phyloP scores from a whole-genome alignment of 768 basidiomycete species.

The Ramaria sp. region DNA sequence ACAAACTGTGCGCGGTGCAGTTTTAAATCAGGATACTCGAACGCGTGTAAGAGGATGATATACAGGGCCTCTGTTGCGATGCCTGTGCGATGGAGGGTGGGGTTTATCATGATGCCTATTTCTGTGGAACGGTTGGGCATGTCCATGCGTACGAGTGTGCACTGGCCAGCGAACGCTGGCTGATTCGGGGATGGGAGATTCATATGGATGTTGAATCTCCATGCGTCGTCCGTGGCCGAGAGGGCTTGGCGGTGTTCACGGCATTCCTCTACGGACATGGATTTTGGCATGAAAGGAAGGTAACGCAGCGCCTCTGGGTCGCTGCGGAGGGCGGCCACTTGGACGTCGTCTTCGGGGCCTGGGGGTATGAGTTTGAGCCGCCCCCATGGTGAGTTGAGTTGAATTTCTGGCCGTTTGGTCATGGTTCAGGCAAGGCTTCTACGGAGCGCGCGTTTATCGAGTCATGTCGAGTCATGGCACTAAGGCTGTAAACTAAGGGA shows the following conservation, averaged over 20 bases:
- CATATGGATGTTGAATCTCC: conserved; percentile 24
- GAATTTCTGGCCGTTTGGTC: background rate
- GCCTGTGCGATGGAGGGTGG: conserved; percentile 27
- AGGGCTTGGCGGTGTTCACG: conserved; percentile 25
- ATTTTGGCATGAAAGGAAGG: conserved; percentile 29
- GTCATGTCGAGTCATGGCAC: background rate
- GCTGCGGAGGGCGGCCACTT: conserved; percentile 25
- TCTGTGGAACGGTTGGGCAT: conserved; percentile 25
- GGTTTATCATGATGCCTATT: conserved; percentile 29
- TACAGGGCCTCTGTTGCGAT: conserved; percentile 37
- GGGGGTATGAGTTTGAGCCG: conserved; percentile 5
- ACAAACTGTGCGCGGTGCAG: conserved; percentile 34
- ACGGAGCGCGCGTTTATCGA: background rate
- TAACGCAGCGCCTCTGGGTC: conserved; percentile 30
- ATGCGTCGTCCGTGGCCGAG: conserved; percentile 18
- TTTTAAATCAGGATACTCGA: conserved; percentile 26
- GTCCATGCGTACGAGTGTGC: conserved; percentile 31
- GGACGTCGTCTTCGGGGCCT: conserved; percentile 23
- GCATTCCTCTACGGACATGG: conserved; percentile 26
- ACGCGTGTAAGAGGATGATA: conserved; percentile 27
- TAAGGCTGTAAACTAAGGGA: background rate
- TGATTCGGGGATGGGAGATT: conserved; percentile 7
- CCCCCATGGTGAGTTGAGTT: background rate
- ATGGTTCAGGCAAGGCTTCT: background rate
- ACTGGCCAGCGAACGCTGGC: conserved; percentile 24